Evolutionary conservation across 306 rosid genomes (phyloP).

Genomic region (Cucumis melo): DNA sequence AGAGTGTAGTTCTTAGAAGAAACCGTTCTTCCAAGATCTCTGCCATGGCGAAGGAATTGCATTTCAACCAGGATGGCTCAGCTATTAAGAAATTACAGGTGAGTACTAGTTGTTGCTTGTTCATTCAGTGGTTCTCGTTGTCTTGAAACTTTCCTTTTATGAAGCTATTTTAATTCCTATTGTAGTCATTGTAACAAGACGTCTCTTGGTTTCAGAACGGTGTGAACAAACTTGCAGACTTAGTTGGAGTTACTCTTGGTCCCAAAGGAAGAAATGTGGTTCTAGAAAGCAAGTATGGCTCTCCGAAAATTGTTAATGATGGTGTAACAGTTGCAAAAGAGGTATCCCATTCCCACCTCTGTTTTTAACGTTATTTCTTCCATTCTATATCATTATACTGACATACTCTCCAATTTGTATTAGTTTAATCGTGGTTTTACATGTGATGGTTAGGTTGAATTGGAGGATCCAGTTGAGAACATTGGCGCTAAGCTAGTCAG

Average conservation of each 20-base stretch:
- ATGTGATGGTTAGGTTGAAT: conserved; percentile 49
- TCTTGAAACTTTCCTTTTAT: neutral
- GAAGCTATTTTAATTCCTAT: neutral
- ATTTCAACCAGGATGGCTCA: conserved; percentile 86
- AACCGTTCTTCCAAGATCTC: conserved; percentile 34
- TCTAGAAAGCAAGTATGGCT: conserved; percentile 94
- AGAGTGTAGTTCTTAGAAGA: conserved; percentile 20
- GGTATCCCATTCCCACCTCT: conserved; percentile 23
- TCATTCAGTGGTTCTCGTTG: neutral
- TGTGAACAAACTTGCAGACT: conserved; percentile 96
- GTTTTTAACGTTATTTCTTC: neutral
- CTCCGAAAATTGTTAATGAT: conserved; percentile 92
- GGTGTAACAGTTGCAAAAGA: conserved; percentile 98
- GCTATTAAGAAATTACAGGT: conserved; percentile 83
- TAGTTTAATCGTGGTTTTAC: neutral
- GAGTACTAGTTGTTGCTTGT: neutral
- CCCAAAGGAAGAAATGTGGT: conserved; percentile 99
- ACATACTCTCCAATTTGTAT: neutral
- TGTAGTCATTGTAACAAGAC: neutral
- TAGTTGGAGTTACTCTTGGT: conserved; percentile 97
- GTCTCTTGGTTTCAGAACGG: conserved; percentile 39
- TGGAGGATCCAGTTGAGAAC: conserved; percentile 99
- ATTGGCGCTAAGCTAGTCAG: conserved; percentile 98
- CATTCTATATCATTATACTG: neutral
- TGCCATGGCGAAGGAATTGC: conserved; percentile 95